These are phyloP conservation scores for Phaeodactylum tricornutum DNA, from an alignment of 108 stramenopile species.

Conservation along the genomic window DNA sequence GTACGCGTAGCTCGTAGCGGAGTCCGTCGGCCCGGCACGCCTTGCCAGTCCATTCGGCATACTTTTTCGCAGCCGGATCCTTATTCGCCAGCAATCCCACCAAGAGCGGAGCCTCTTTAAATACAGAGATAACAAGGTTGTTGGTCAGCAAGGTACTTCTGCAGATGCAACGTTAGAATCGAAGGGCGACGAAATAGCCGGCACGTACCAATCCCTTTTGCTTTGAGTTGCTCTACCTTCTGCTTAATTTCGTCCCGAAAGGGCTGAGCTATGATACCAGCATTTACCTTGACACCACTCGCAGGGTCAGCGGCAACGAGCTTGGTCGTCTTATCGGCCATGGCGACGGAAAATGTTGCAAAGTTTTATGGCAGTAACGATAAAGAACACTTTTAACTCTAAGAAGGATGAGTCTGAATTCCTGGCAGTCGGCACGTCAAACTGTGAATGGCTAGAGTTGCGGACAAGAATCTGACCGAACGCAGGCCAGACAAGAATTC, in stretches of 20 bases:
- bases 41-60: constrained; percentile 94
- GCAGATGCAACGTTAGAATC: neutral
- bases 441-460: too few species aligned
- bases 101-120: constrained; percentile 74
- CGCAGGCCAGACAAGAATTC: too few species aligned
- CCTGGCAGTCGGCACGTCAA: too few species aligned
- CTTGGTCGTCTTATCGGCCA: too few species aligned
- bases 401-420: too few species aligned
- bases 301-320: constrained; percentile 25
- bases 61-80: constrained; percentile 87
- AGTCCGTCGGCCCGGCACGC: constrained; percentile 88
- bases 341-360: too few species aligned
- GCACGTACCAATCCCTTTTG: constrained; percentile 45
- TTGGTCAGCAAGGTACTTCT: neutral
- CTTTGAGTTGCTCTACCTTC: constrained; percentile 57
- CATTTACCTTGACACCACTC: constrained; percentile 68
- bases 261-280: constrained; percentile 65
- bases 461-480: too few species aligned
- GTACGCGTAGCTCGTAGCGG: constrained; percentile 82
- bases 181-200: neutral
- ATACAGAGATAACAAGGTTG: neutral
- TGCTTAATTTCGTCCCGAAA: constrained; percentile 85
- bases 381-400: too few species aligned
- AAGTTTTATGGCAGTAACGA: too few species aligned
- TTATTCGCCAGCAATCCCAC: constrained; percentile 89